These are phyloP conservation scores for Phytophthora pseudosyringae DNA, from an alignment of 352 stramenopile genomes.

Conservation along the genomic window DNA sequence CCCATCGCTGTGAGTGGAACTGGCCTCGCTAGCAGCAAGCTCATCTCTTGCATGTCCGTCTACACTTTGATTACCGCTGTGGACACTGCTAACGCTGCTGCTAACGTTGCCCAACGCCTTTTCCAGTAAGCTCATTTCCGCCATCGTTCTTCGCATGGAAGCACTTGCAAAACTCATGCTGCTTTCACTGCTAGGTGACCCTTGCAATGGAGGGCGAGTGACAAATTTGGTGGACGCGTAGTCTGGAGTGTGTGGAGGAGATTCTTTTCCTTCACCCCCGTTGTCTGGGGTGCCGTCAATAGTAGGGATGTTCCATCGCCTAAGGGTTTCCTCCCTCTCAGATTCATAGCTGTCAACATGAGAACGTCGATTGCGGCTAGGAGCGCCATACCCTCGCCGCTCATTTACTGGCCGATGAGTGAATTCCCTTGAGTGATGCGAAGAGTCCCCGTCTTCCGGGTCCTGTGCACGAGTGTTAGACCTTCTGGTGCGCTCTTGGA, in stretches of 20 bases:
- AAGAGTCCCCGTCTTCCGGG: neutral
- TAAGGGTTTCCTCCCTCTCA: conserved; percentile 6
- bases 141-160: conserved; percentile 58
- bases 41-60: conserved; percentile 8
- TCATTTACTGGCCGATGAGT: neutral
- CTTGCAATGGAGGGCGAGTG: conserved; percentile 1
- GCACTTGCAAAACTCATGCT: conserved; percentile 54
- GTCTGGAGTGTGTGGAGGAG: conserved; percentile 13
- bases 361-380: conserved; percentile 2
- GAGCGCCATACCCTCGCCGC: neutral
- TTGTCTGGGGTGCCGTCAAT: conserved; percentile 4
- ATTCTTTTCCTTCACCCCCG: conserved; percentile 7
- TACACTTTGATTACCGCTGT: conserved; percentile 3
- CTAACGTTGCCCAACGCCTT: conserved; percentile 73
- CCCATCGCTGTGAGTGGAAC: conserved; percentile 2
- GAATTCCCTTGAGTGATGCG: conserved; percentile 2
- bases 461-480: neutral
- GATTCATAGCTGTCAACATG: conserved; percentile 15
- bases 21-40: conserved; percentile 8
- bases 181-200: conserved; percentile 37
- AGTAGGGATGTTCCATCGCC: conserved; percentile 16
- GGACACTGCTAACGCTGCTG: conserved; percentile 56
- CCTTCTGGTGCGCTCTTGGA: conserved; percentile 5
- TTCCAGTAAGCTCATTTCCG: conserved; percentile 70
- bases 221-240: conserved; percentile 12